Evolutionary conservation across 1,284 basidiomycete species (phyloP).

Genomic region (Microbotryum violaceum): DNA sequence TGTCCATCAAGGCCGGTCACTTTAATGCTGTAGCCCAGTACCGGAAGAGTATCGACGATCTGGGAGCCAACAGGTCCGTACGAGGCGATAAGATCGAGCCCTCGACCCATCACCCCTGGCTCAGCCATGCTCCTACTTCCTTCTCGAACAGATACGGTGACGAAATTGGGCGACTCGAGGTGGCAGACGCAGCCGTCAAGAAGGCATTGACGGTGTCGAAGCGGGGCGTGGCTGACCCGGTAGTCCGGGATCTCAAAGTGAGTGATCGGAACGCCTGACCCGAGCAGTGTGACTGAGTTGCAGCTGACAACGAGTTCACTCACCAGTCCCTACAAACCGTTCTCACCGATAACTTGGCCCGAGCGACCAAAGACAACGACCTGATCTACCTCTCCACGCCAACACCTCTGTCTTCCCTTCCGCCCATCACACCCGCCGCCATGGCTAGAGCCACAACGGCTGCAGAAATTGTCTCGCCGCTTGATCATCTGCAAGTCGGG

Average conservation of each 20-base stretch:
- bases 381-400: slow-evolving; percentile 89
- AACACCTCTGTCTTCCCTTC: slow-evolving; percentile 62
- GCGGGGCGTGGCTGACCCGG: slow-evolving; percentile 55
- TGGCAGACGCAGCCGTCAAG: slow-evolving; percentile 62
- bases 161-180: slow-evolving; percentile 65
- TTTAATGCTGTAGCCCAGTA: slow-evolving; percentile 87
- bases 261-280: slow-evolving; percentile 1
- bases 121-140: not conserved
- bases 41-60: slow-evolving; percentile 80
- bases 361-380: slow-evolving; percentile 82
- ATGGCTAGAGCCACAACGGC: slow-evolving; percentile 63
- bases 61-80: slow-evolving; percentile 64
- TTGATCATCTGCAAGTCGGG: slow-evolving; percentile 38
- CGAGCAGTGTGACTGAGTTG: slow-evolving; percentile 2
- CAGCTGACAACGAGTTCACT: slow-evolving; percentile 42
- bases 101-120: not conserved
- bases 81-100: too few relatives aligned
- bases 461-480: slow-evolving; percentile 47
- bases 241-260: slow-evolving; percentile 71
- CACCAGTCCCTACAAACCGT: slow-evolving; percentile 63
- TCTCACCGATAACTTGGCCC: slow-evolving; percentile 47
- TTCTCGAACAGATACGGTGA: slow-evolving; percentile 60
- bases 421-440: slow-evolving; percentile 57
- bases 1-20: slow-evolving; percentile 74
- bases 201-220: slow-evolving; percentile 65